Percentiles rank a stretch among this genome's conserved stretches.
These are phyloP conservation scores for Tulasnella sp. DNA, from an alignment of 768 basidiomycete species.

Conservation along the genomic window DNA sequence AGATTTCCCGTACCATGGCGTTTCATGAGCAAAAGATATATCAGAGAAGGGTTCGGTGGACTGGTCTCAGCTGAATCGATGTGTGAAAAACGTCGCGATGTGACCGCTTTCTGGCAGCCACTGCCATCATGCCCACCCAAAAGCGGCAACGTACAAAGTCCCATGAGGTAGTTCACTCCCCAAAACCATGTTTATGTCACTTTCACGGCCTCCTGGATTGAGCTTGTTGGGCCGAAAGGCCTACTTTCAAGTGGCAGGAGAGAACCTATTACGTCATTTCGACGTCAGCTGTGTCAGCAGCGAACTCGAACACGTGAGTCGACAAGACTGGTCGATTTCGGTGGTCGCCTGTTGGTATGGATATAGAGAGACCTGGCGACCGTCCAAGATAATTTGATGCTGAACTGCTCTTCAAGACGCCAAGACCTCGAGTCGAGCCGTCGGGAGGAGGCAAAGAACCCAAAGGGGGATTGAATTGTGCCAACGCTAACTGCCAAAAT, in stretches of 20 bases:
- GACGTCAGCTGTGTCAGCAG: constrained; percentile 7
- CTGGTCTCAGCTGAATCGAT: not conserved
- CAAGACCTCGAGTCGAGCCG: not conserved
- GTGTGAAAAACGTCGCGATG: not conserved
- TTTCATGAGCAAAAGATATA: not conserved
- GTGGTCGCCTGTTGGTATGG: not conserved
- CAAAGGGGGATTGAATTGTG: not conserved
- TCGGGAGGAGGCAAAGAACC: not conserved
- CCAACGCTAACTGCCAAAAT: not conserved
- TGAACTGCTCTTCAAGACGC: not conserved
- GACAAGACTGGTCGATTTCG: not conserved
- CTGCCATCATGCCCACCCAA: not conserved
- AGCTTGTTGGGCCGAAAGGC: not conserved
- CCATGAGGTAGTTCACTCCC: not conserved
- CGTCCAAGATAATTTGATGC: not conserved
- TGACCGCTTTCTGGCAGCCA: not conserved
- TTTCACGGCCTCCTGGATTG: not conserved
- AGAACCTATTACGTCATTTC: not conserved
- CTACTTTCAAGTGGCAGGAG: not conserved
- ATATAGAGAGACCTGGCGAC: not conserved
- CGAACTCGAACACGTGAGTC: not conserved
- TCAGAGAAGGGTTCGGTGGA: not conserved
- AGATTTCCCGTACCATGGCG: not conserved
- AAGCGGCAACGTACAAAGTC: not conserved
- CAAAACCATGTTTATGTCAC: not conserved